Evolutionary conservation across 805 yeast genomes (phyloP).

Genomic region (Sugiyamaella valdiviana): DNA sequence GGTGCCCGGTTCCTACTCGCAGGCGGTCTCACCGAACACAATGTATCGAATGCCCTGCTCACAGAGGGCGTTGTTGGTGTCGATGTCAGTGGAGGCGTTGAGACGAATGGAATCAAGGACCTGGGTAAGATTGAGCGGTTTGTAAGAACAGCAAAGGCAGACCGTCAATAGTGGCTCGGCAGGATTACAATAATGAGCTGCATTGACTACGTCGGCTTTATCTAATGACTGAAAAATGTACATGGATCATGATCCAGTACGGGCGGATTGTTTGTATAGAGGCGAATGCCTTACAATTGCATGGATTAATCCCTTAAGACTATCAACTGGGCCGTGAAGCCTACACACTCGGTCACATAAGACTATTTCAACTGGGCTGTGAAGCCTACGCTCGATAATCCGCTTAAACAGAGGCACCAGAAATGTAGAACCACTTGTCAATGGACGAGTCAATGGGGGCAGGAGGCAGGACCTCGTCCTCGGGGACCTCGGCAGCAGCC

Average conservation of each 20-base stretch:
- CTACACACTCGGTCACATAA: no score
- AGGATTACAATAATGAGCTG: no score
- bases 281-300: no score
- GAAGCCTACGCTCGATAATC: background rate
- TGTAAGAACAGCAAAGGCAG: slow-evolving; percentile 44
- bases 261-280: no score
- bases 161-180: background rate
- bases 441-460: slow-evolving; percentile 94
- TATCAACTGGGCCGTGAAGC: no score
- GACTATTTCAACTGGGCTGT: no score
- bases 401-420: slow-evolving; percentile 33
- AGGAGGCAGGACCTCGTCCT: slow-evolving; percentile 65
- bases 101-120: slow-evolving; percentile 71
- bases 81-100: slow-evolving; percentile 95
- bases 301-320: no score
- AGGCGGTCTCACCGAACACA: slow-evolving; percentile 80
- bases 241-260: no score
- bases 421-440: slow-evolving; percentile 98
- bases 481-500: slow-evolving; percentile 41
- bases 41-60: slow-evolving; percentile 49
- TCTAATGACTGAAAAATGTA: no score
- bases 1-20: slow-evolving; percentile 58
- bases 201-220: no score
- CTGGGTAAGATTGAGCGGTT: slow-evolving; percentile 53
- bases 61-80: slow-evolving; percentile 70